Conservation (phyloP, 768 basidiomycete species). For the Psilocybe cubensis region DNA sequence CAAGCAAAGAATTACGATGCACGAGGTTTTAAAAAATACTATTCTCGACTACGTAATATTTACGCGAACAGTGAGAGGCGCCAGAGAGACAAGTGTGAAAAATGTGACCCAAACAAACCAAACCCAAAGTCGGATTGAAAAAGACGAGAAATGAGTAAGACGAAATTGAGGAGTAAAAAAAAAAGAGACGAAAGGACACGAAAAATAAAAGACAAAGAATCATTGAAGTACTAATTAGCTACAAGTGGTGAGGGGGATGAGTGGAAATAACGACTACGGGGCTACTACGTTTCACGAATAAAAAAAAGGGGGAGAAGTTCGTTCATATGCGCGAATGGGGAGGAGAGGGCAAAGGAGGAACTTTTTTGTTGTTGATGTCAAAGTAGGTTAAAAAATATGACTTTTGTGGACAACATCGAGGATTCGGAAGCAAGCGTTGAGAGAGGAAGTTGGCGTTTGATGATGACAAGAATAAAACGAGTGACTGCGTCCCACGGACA, state of each 20-base stretch:
- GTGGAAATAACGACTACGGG: neutral
- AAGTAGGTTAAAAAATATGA: conserved; percentile 21
- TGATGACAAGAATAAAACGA: conserved; percentile 4
- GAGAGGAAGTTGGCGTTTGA: too few species aligned
- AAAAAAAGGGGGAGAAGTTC: neutral
- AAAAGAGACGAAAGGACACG: neutral
- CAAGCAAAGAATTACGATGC: too few species aligned
- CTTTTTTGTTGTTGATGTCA: conserved; percentile 18
- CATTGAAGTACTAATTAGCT: neutral
- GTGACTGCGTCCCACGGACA: neutral
- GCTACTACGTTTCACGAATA: neutral
- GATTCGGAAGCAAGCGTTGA: conserved; percentile 26
- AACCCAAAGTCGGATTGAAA: too few species aligned
- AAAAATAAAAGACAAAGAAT: neutral
- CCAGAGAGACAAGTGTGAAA: too few species aligned
- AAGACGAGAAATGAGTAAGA: neutral
- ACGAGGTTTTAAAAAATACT: too few species aligned
- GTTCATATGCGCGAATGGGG: neutral
- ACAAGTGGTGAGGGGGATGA: neutral
- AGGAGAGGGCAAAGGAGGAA: conserved; percentile 8
- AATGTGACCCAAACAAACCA: too few species aligned
- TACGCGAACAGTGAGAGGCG: too few species aligned
- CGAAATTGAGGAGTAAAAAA: neutral
- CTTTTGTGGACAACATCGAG: conserved; percentile 31
- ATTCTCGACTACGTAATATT: too few species aligned